A percentile compares a stretch with the other conserved stretches of the same genome.
phyloP scores from a whole-genome alignment of 2,329 filamentous ascomycete species.

The Aspergillus melleus region DNA sequence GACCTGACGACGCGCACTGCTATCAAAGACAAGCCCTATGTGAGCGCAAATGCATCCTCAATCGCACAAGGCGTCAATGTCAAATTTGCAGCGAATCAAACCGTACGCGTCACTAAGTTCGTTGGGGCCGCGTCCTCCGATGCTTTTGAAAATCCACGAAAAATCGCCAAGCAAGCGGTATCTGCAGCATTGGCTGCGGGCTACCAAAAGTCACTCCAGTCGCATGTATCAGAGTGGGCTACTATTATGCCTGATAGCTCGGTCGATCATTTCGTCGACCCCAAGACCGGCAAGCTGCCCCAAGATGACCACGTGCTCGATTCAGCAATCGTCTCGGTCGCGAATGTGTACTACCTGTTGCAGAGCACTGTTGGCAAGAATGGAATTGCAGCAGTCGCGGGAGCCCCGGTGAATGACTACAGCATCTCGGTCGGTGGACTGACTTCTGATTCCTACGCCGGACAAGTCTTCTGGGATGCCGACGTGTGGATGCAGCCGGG shows the following conservation, averaged over 20 bases:
- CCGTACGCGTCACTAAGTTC: constrained; percentile 63
- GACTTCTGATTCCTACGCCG: constrained; percentile 66
- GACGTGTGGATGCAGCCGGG: constrained; percentile 70
- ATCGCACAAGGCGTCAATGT: constrained; percentile 63
- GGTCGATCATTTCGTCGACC: constrained; percentile 63
- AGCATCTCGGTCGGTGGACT: constrained; percentile 70
- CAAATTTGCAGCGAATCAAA: constrained; percentile 53
- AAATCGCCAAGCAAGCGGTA: constrained; percentile 57
- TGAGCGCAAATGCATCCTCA: constrained; percentile 61
- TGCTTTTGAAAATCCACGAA: constrained; percentile 61
- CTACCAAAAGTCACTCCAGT: constrained; percentile 54
- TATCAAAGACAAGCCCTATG: constrained; percentile 48
- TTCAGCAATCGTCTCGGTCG: constrained; percentile 49
- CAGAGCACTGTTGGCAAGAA: constrained; percentile 55
- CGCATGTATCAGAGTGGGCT: constrained; percentile 64
- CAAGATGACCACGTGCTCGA: constrained; percentile 57
- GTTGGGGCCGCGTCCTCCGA: constrained; percentile 69
- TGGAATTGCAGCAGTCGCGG: constrained; percentile 52
- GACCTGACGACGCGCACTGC: constrained; percentile 45
- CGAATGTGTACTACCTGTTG: constrained; percentile 49
- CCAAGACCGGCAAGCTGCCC: constrained; percentile 58
- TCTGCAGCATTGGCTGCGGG: constrained; percentile 52
- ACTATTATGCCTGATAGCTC: constrained; percentile 60
- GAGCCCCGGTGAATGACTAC: constrained; percentile 57
- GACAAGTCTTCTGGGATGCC: constrained; percentile 66